Percentiles rank a stretch among this genome's conserved stretches.
Evolutionary conservation across 75 land plant genomes (phyloP).

Genomic region (Larix kaempferi): DNA sequence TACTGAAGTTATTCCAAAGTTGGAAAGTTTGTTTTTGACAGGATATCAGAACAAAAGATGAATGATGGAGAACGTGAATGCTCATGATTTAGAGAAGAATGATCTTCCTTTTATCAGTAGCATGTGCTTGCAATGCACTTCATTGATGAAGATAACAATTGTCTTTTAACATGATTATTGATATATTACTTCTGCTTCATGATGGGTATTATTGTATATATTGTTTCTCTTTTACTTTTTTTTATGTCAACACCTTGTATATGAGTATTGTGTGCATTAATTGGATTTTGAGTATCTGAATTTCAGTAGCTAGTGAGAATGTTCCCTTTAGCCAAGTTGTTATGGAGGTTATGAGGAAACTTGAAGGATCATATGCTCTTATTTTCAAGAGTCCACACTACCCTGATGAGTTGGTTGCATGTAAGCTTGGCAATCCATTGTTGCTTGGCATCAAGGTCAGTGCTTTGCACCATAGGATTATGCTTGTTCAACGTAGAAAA

Average conservation of each 20-base stretch:
- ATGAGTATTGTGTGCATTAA: background rate
- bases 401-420: slow-evolving; percentile 94
- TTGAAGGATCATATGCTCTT: slow-evolving; percentile 98
- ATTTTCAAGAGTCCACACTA: slow-evolving; percentile 93
- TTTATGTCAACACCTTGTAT: background rate
- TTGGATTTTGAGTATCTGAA: background rate
- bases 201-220: too few relatives aligned
- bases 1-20: slow-evolving; percentile 43
- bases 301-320: slow-evolving; percentile 36
- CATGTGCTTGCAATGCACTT: too few relatives aligned
- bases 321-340: slow-evolving; percentile 90
- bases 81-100: background rate
- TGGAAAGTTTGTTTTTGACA: slow-evolving; percentile 39
- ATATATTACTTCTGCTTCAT: too few relatives aligned
- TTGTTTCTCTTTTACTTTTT: background rate
- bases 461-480: slow-evolving; percentile 2
- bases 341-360: slow-evolving; percentile 95
- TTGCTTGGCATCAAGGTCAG: slow-evolving; percentile 90
- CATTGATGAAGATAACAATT: too few relatives aligned
- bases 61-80: slow-evolving; percentile 12
- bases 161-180: too few relatives aligned
- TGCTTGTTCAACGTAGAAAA: background rate
- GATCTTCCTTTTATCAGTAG: background rate
- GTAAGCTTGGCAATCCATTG: slow-evolving; percentile 96
- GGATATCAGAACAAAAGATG: slow-evolving; percentile 16